Evolutionary conservation across 306 rosid genomes (phyloP).

Genomic region (Cercis canadensis): DNA sequence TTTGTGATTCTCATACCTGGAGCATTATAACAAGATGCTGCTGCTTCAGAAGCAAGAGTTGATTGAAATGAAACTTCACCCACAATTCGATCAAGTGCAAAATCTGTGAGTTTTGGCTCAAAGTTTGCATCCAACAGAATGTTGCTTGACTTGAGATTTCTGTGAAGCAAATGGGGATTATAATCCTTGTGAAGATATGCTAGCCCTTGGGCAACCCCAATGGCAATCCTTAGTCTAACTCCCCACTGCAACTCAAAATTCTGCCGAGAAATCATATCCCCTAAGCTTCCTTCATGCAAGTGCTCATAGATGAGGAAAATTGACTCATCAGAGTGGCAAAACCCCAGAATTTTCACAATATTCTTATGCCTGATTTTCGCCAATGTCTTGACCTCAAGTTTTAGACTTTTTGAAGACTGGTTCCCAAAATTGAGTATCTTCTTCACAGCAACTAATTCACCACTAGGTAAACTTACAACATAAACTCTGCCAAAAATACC

Average conservation of each 20-base stretch:
- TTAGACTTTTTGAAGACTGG: slow-evolving; percentile 73
- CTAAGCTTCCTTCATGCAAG: slow-evolving; percentile 81
- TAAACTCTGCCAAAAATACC: slow-evolving; percentile 82
- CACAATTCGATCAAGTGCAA: slow-evolving; percentile 75
- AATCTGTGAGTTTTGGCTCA: slow-evolving; percentile 90
- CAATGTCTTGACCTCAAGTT: slow-evolving; percentile 81
- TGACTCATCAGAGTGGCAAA: slow-evolving; percentile 83
- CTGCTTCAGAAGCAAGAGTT: slow-evolving; percentile 73
- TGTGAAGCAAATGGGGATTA: slow-evolving; percentile 86
- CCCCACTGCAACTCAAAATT: slow-evolving; percentile 73
- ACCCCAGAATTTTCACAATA: slow-evolving; percentile 82
- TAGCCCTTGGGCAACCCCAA: slow-evolving; percentile 88
- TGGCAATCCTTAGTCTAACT: slow-evolving; percentile 74
- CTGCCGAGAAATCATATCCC: slow-evolving; percentile 65
- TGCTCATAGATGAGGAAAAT: slow-evolving; percentile 81
- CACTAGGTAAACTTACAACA: slow-evolving; percentile 73
- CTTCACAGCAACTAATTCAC: slow-evolving; percentile 85
- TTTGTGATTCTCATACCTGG: slow-evolving; percentile 65
- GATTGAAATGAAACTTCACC: slow-evolving; percentile 89
- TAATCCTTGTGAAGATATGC: slow-evolving; percentile 93
- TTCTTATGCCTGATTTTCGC: slow-evolving; percentile 95
- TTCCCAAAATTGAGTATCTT: slow-evolving; percentile 78
- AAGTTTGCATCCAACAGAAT: slow-evolving; percentile 78
- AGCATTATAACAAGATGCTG: slow-evolving; percentile 81
- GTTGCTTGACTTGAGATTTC: slow-evolving; percentile 85